Evolutionary conservation across 495 filamentous ascomycete genomes (phyloP), one percentile per base, ranked within the genome.

Genomic region (Pseudoneurospora amorphoporcata): DNA sequence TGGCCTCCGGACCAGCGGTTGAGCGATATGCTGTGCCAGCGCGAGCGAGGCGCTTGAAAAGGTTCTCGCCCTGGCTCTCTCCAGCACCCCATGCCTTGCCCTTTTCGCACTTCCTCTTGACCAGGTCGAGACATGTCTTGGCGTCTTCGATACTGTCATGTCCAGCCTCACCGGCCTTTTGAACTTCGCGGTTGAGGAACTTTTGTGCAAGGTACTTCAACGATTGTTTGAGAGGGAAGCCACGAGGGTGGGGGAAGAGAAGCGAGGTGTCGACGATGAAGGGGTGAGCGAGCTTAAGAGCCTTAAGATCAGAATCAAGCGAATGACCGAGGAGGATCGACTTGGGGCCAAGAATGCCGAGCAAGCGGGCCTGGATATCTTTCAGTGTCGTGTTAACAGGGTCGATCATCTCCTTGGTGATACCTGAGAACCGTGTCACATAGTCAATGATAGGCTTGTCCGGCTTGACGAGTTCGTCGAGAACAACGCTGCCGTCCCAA

Each of bases 71-170:
- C 47, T 87, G 89, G 6, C 87, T 83, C 32, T 94, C 94, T 69
- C 86, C 87, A 0, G 90, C 91, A 9, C 93, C 95, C 90, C 94
- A 99, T 40, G 82, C 81, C 68, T 89, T 90, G 47, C 96, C 95
- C 76, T 92, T 93, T 76, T 98, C 94, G 79, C 96, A 97, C 80
- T 99, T 99, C 79, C 92, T 89, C 78, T 95, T 97, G 10, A 97
- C 89, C 2, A 99, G 89, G 75, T 99, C 96, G 17, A 99, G 88
- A 71, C 92, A 94, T 3, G 95, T 93, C 61, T 86, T 88, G 16
- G 95, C 92, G 78, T 99, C 95, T 82, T 99, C 96, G 76, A 97
- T 87, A 38, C 92, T 93, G 84, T 98, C 90, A 77, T 99, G 95
- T 9, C 95, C 95, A 3, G 76, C 74, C 29, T 76, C 87, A 2